phyloP scores from a whole-genome alignment of 2,329 filamentous ascomycete genomes.

The Fusarium sp. region DNA sequence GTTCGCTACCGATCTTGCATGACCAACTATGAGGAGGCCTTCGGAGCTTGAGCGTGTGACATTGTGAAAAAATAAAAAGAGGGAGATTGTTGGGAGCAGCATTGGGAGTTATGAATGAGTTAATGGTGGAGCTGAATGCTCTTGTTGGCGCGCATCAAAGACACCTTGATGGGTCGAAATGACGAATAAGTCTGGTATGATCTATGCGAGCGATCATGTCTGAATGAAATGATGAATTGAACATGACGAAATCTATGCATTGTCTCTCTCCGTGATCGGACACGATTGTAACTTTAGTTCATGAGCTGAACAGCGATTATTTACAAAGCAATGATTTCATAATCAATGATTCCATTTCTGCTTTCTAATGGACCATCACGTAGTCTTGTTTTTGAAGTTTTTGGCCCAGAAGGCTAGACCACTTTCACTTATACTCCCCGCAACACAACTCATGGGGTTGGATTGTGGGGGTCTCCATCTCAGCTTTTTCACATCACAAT shows the following conservation, averaged over 20 bases:
- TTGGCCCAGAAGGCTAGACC: neutral
- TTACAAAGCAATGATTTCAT: neutral
- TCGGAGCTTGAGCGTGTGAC: slow-evolving; percentile 57
- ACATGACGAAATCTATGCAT: neutral
- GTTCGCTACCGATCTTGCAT: slow-evolving; percentile 81
- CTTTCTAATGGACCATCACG: neutral
- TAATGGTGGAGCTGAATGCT: slow-evolving; percentile 25
- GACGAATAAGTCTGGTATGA: slow-evolving; percentile 15
- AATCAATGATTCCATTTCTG: neutral
- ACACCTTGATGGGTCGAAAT: slow-evolving; percentile 37
- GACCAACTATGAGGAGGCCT: slow-evolving; percentile 74
- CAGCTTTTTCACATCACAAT: neutral
- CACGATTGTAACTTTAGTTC: too few relatives aligned
- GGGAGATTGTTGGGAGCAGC: slow-evolving; percentile 5
- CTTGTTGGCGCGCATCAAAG: slow-evolving; percentile 12
- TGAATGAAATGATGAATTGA: slow-evolving; percentile 28
- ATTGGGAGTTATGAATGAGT: slow-evolving; percentile 10
- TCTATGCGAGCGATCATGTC: neutral
- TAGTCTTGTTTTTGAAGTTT: slow-evolving; percentile 1
- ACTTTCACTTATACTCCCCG: neutral
- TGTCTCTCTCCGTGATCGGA: neutral
- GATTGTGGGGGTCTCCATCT: neutral
- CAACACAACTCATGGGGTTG: neutral
- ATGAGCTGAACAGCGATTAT: neutral
- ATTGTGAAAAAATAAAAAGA: neutral